Percentiles rank a stretch among this genome's conserved stretches.
Conservation (phyloP, 345 rosid genomes). For the Euphorbia pulcherrima region DNA sequence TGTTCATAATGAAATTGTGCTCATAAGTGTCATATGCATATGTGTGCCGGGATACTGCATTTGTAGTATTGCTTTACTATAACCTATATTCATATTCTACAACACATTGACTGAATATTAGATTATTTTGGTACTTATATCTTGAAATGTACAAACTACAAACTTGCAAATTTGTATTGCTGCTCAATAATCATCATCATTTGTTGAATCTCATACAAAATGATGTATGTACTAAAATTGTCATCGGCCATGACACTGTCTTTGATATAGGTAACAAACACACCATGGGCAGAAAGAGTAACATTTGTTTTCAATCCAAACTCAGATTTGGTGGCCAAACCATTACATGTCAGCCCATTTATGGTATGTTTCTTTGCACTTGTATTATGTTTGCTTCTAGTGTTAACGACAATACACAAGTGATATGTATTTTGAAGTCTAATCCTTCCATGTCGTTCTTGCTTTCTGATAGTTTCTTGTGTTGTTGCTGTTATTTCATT, state of each 20-base stretch:
- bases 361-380: slow-evolving; percentile 50
- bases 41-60: no score
- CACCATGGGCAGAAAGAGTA: slow-evolving; percentile 94
- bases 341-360: slow-evolving; percentile 92
- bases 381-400: background rate
- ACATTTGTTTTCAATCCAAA: slow-evolving; percentile 68
- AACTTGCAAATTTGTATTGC: background rate
- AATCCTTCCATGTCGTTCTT: background rate
- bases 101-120: background rate
- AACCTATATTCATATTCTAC: no score
- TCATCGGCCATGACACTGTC: slow-evolving; percentile 11
- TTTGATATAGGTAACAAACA: slow-evolving; percentile 72
- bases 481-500: background rate
- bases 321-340: slow-evolving; percentile 81
- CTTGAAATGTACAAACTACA: background rate
- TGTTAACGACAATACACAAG: background rate
- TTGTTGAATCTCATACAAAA: background rate
- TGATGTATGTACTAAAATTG: background rate
- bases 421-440: background rate
- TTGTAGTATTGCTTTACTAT: no score
- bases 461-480: background rate
- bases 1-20: no score
- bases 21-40: no score
- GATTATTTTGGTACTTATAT: background rate
- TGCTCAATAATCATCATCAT: background rate